Evolutionary conservation across 1,284 basidiomycete species (phyloP).

Genomic region (Malassezia slooffiae): DNA sequence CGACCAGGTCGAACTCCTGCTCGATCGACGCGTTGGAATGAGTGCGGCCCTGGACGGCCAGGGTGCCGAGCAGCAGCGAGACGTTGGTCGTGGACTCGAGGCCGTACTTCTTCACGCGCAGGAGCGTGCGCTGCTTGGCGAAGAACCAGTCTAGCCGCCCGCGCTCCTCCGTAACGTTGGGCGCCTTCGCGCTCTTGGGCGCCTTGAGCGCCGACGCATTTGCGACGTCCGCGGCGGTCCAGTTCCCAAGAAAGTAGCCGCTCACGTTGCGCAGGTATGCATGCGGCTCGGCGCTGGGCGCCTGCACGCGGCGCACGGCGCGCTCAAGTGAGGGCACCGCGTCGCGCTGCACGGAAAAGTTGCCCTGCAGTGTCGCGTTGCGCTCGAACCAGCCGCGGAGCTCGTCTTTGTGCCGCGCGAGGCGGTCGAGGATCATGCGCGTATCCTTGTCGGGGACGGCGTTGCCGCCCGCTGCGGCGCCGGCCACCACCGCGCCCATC

Average conservation of each 20-base stretch:
- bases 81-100: too few relatives aligned
- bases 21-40: too few relatives aligned
- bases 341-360: slow-evolving; percentile 1
- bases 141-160: slow-evolving; percentile 4
- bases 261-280: slow-evolving; percentile 8
- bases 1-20: slow-evolving; percentile 2
- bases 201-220: neutral
- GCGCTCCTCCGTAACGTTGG: neutral
- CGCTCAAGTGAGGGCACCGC: neutral
- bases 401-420: slow-evolving; percentile 1
- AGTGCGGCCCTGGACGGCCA: too few relatives aligned
- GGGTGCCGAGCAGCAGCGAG: slow-evolving; percentile 4
- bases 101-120: too few relatives aligned
- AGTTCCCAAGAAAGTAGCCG: slow-evolving; percentile 8
- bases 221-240: neutral
- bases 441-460: neutral
- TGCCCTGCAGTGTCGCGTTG: slow-evolving; percentile 11
- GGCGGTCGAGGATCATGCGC: neutral
- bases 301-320: neutral
- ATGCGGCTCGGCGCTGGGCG: neutral
- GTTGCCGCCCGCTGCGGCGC: neutral
- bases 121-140: neutral
- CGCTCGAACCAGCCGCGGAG: slow-evolving; percentile 4
- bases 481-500: neutral
- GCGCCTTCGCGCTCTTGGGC: neutral